Evolutionary conservation across 441 rosid species (phyloP).

Genomic region (Codiaeum variegatum): DNA sequence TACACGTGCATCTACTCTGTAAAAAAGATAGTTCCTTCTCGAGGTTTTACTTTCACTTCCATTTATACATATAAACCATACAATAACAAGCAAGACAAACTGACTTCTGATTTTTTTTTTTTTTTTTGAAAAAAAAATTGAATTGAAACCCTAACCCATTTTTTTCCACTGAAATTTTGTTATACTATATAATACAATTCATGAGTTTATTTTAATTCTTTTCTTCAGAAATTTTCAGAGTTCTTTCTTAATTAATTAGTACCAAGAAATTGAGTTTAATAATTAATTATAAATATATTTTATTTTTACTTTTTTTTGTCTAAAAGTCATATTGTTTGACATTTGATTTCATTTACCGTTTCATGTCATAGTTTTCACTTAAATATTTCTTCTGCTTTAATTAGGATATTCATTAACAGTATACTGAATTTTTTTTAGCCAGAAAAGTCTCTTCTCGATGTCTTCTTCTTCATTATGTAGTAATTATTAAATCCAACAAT

Average conservation of each 20-base stretch:
- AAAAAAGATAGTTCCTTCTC: conserved; percentile 43
- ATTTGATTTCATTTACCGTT: conserved; percentile 6
- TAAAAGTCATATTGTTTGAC: not conserved
- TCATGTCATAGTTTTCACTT: not conserved
- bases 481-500: not conserved
- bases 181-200: not conserved
- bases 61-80: conserved; percentile 14
- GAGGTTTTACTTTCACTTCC: conserved; percentile 35
- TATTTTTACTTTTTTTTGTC: not conserved
- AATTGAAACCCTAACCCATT: conserved; percentile 21
- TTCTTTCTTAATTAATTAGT: not conserved
- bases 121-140: not conserved
- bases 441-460: not conserved
- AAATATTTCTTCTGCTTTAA: not conserved
- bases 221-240: not conserved
- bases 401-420: not conserved
- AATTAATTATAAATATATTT: too few relatives aligned
- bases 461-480: not conserved
- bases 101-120: not conserved
- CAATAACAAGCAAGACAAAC: conserved; percentile 23
- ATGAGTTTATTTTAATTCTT: not conserved
- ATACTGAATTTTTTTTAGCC: not conserved
- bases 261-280: not conserved
- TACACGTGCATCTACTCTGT: conserved; percentile 50
- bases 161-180: not conserved